A percentile compares a stretch with the other conserved stretches of the same genome.
phyloP scores from a whole-genome alignment of 1,284 basidiomycete genomes.

The Naganishia sp. region DNA sequence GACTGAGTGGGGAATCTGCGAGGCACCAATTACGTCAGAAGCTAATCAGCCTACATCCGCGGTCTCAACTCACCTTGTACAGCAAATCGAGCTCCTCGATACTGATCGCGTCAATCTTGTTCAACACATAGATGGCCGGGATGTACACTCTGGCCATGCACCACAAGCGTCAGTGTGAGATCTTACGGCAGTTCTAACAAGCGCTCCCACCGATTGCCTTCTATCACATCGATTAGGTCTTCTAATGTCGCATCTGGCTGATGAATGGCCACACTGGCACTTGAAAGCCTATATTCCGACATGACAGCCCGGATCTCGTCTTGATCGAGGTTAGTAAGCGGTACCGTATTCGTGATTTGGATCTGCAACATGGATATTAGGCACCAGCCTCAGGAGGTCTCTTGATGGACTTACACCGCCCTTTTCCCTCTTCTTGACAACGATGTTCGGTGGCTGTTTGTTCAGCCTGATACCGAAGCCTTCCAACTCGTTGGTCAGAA shows the following conservation, averaged over 20 bases:
- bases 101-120: conserved; percentile 94
- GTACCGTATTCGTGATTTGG: conserved; percentile 91
- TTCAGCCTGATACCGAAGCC: conserved; percentile 96
- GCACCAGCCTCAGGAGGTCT: conserved; percentile 29
- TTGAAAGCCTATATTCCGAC: conserved; percentile 84
- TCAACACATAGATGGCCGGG: conserved; percentile 77
- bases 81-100: conserved; percentile 97
- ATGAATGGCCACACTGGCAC: conserved; percentile 91
- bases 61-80: conserved; percentile 54
- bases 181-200: background rate
- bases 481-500: conserved; percentile 90
- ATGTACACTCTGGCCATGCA: conserved; percentile 73
- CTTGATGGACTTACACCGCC: conserved; percentile 62
- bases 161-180: no score
- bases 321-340: conserved; percentile 92
- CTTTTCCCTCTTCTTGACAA: conserved; percentile 88
- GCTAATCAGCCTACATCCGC: conserved; percentile 1
- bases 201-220: conserved; percentile 73
- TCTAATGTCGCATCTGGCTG: conserved; percentile 92
- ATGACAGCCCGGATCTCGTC: conserved; percentile 96
- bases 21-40: conserved; percentile 60
- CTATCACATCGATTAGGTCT: conserved; percentile 95
- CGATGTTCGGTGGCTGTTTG: conserved; percentile 88
- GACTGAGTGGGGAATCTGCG: conserved; percentile 83
- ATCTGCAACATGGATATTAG: conserved; percentile 53